These are phyloP conservation scores for Xylaria acuta DNA, from an alignment of 495 filamentous ascomycete species.

Conservation along the genomic window DNA sequence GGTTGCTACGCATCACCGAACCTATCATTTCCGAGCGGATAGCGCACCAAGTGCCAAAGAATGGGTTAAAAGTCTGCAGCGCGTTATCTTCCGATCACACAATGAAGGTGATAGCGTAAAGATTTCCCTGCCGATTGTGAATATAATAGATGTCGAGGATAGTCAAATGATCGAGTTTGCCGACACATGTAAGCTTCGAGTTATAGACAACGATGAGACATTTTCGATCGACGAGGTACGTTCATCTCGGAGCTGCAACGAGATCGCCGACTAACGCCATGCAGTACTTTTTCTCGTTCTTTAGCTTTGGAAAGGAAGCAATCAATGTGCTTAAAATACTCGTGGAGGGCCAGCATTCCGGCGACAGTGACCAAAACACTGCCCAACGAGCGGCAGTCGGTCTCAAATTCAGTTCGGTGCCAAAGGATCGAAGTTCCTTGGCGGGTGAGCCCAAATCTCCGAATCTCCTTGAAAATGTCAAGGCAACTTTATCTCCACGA, in stretches of 20 bases:
- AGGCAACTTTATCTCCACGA: conserved; percentile 65
- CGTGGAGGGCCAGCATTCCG: conserved; percentile 65
- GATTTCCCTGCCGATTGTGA: conserved; percentile 86
- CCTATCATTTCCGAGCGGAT: conserved; percentile 89
- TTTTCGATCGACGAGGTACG: conserved; percentile 93
- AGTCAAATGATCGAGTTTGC: conserved; percentile 90
- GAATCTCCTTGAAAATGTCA: conserved; percentile 66
- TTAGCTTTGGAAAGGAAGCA: conserved; percentile 84
- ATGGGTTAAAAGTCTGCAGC: conserved; percentile 94
- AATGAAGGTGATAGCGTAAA: conserved; percentile 98
- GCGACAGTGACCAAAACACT: conserved; percentile 26
- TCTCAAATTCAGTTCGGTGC: conserved; percentile 38
- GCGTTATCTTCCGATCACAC: conserved; percentile 93
- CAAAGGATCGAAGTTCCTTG: conserved; percentile 25
- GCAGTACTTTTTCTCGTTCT: conserved; percentile 96
- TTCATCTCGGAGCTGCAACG: not conserved
- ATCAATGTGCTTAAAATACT: conserved; percentile 77
- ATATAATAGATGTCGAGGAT: conserved; percentile 91
- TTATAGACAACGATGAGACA: conserved; percentile 90
- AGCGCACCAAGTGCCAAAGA: conserved; percentile 89
- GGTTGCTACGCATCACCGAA: conserved; percentile 81
- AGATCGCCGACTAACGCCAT: conserved; percentile 1
- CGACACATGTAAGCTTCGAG: conserved; percentile 91
- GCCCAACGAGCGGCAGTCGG: conserved; percentile 24
- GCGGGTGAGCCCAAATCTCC: conserved; percentile 47